Conservation (phyloP, 306 rosid species). For the Lotus japonicus region DNA sequence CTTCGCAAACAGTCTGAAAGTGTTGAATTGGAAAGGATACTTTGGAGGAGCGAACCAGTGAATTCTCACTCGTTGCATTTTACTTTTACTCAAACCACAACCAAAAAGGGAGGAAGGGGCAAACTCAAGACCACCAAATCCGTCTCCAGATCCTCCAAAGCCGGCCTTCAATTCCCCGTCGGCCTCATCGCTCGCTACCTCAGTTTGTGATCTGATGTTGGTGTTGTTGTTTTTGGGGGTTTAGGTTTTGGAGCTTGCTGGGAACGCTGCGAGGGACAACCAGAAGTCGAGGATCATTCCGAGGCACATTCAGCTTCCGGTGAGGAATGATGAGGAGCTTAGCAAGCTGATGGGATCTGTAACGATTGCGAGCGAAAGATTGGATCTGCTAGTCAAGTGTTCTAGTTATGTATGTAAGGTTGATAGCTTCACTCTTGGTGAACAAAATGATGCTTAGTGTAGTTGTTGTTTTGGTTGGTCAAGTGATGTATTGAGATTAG, state of each 20-base stretch:
- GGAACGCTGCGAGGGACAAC: slow-evolving; percentile 65
- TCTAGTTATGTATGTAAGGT: neutral
- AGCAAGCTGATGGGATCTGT: slow-evolving; percentile 69
- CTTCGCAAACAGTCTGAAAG: too few species aligned
- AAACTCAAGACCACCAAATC: slow-evolving; percentile 47
- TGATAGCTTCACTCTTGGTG: too few species aligned
- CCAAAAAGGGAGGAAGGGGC: slow-evolving; percentile 56
- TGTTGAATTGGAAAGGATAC: too few species aligned
- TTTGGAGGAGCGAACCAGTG: too few species aligned
- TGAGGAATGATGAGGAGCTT: slow-evolving; percentile 71
- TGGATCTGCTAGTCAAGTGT: slow-evolving; percentile 56
- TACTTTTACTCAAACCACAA: neutral
- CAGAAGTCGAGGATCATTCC: slow-evolving; percentile 65
- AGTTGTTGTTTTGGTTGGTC: too few species aligned
- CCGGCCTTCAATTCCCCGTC: slow-evolving; percentile 92
- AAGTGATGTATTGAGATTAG: too few species aligned
- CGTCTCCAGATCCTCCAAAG: slow-evolving; percentile 58
- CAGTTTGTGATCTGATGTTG: too few species aligned
- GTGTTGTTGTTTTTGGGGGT: neutral
- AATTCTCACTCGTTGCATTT: neutral
- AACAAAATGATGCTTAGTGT: too few species aligned
- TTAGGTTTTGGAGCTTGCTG: slow-evolving; percentile 57
- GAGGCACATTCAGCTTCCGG: slow-evolving; percentile 72
- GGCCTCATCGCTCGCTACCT: slow-evolving; percentile 78
- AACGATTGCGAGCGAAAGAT: slow-evolving; percentile 50